Evolutionary conservation across 345 rosid genomes (phyloP).

Genomic region (Rhizophora mangle): DNA sequence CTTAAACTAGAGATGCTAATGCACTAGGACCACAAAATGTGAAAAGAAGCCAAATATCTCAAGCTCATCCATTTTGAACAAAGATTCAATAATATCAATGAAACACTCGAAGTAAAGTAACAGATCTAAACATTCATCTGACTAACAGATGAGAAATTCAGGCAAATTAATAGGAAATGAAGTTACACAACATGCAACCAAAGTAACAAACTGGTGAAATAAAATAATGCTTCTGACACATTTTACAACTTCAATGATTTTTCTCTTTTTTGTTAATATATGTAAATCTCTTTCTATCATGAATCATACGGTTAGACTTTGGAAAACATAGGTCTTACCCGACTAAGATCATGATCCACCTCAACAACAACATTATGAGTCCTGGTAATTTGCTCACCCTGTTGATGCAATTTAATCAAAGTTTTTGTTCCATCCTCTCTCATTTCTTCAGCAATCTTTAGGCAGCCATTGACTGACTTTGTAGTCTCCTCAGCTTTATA

Average conservation of each 20-base stretch:
- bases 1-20: no score
- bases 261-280: not conserved
- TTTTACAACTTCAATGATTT: not conserved
- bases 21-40: no score
- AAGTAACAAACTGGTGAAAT: not conserved
- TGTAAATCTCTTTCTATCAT: not conserved
- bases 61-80: no score
- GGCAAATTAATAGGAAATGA: no score
- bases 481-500: constrained; percentile 97
- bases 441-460: constrained; percentile 89
- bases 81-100: no score
- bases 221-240: not conserved
- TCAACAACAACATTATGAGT: constrained; percentile 65
- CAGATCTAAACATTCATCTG: no score
- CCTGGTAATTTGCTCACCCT: constrained; percentile 85
- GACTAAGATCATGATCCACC: constrained; percentile 83
- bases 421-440: constrained; percentile 80
- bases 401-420: constrained; percentile 72
- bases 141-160: no score
- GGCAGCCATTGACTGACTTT: constrained; percentile 64
- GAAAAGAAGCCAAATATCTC: no score
- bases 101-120: no score
- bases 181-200: no score
- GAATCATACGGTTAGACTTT: not conserved
- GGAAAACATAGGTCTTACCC: constrained; percentile 50